Percentiles rank a stretch among this genome's conserved stretches.
phyloP scores from a whole-genome alignment of 2,329 filamentous ascomycete species.

The Colletotrichum echinochloae region DNA sequence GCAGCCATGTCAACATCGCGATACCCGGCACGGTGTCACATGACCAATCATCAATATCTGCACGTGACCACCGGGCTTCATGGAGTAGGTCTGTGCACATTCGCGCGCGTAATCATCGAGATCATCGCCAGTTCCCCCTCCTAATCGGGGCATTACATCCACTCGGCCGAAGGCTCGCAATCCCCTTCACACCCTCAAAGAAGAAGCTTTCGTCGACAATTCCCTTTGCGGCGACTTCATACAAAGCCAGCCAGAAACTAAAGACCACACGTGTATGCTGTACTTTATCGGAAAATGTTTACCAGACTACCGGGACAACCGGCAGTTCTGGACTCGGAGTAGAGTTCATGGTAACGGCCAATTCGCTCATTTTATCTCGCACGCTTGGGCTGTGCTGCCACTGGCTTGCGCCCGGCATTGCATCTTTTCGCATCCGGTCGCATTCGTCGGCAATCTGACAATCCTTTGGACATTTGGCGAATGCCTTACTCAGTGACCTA shows the following conservation, averaged over 20 bases:
- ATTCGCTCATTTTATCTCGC: background rate
- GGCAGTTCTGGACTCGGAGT: slow-evolving; percentile 1
- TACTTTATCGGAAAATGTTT: background rate
- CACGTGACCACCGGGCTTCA: background rate
- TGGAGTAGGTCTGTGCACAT: background rate
- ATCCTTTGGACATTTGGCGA: background rate
- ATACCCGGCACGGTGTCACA: slow-evolving; percentile 30
- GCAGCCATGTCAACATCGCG: slow-evolving; percentile 6
- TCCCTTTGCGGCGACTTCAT: background rate
- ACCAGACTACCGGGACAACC: slow-evolving; percentile 6
- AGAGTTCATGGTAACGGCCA: background rate
- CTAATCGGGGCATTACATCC: slow-evolving; percentile 2
- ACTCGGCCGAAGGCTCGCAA: background rate
- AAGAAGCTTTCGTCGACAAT: background rate
- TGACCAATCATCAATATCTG: background rate
- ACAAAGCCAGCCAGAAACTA: background rate
- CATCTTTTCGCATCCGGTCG: slow-evolving; percentile 4
- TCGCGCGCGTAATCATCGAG: slow-evolving; percentile 5
- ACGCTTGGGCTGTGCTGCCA: background rate
- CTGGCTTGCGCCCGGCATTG: background rate
- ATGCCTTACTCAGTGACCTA: background rate
- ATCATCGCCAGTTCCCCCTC: background rate
- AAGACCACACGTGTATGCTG: background rate
- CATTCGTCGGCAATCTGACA: background rate
- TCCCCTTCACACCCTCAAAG: slow-evolving; percentile 12